Evolutionary conservation across 2,329 filamentous ascomycete genomes (phyloP).

Genomic region (Colletotrichum sp.): DNA sequence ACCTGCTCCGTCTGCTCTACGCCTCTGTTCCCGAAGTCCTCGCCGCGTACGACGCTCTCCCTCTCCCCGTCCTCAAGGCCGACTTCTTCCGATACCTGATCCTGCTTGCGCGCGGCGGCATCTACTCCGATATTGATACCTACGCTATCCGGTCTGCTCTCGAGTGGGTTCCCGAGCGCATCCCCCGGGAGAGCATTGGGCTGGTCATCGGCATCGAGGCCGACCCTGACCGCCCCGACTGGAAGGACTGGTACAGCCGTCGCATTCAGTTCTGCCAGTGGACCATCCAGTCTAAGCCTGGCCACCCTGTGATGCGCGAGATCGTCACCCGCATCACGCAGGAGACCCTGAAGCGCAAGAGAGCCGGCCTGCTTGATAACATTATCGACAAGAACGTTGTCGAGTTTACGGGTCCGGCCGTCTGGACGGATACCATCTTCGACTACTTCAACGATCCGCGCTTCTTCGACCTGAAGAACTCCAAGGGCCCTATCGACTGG

Average conservation of each 20-base stretch:
- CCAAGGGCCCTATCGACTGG: slow-evolving; percentile 79
- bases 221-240: slow-evolving; percentile 90
- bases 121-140: slow-evolving; percentile 94
- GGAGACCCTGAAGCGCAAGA: slow-evolving; percentile 77
- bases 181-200: slow-evolving; percentile 80
- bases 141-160: slow-evolving; percentile 80
- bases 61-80: slow-evolving; percentile 76
- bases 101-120: slow-evolving; percentile 63
- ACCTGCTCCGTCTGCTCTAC: slow-evolving; percentile 86
- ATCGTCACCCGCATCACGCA: slow-evolving; percentile 86
- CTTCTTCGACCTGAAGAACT: slow-evolving; percentile 81
- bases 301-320: slow-evolving; percentile 89
- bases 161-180: slow-evolving; percentile 83
- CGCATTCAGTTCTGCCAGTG: slow-evolving; percentile 98
- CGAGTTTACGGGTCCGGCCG: slow-evolving; percentile 90
- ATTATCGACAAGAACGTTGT: slow-evolving; percentile 74
- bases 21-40: slow-evolving; percentile 80
- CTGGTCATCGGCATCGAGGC: slow-evolving; percentile 95
- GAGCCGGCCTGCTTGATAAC: slow-evolving; percentile 64
- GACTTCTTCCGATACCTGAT: slow-evolving; percentile 82
- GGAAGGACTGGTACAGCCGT: slow-evolving; percentile 94
- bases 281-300: slow-evolving; percentile 96
- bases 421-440: slow-evolving; percentile 95
- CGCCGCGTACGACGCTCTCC: slow-evolving; percentile 76
- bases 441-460: slow-evolving; percentile 90